Base-by-base conservation (phyloP, 176 grass and related monocot genomes). In the Oryza officinalis region DNA sequence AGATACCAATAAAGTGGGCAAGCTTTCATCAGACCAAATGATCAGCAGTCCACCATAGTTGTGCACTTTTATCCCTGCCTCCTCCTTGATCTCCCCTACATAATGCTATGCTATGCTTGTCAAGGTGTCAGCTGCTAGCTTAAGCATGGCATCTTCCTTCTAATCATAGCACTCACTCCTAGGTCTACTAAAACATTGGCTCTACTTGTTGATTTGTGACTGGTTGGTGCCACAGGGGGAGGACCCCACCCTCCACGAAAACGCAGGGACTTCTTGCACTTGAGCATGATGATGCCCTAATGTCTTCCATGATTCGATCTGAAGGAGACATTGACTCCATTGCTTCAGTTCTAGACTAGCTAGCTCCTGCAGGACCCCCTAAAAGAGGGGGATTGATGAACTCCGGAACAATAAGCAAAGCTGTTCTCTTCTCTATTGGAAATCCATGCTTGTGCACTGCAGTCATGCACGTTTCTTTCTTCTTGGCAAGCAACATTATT, bases 1-100 rank as follows among this genome's bases (percentile, higher is more conserved):
- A 88, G 74, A 89, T 76, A 85, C 86, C 86, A 71, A 92, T 86
- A 92, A 89, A 92, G 90, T 35, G 79, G 32, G 32, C 63, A 54
- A 46, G 79, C 90, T 92, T 92, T 92, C 86, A 86, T 92, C 82
- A 83, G 90, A 91, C 82, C 90, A 76, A 92, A 92, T 89, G 79
- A 92, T 92, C 83, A 83, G 86, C 63, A 83, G 87, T 83, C 90
- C 90, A 80, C 86, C 74, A 22, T 3, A 71, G 10, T 47, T 69
- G 65, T 13, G 83, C 72, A 8, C 83, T 86, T 88, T 84, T 76
- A 82, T 85, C 65, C 49, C 37, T 15, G 7, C 44, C 10, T 33
- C 18, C 18, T 41, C 66, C 57, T 41, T 65, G 72, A 57, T 68
- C 82, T 67, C 44, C 72, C 82, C 64, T 61, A 61, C n/a, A 61